A percentile compares a stretch with the other conserved stretches of the same genome.
phyloP scores from a whole-genome alignment of 2,329 filamentous ascomycete genomes.

The Xylariaceae sp. region DNA sequence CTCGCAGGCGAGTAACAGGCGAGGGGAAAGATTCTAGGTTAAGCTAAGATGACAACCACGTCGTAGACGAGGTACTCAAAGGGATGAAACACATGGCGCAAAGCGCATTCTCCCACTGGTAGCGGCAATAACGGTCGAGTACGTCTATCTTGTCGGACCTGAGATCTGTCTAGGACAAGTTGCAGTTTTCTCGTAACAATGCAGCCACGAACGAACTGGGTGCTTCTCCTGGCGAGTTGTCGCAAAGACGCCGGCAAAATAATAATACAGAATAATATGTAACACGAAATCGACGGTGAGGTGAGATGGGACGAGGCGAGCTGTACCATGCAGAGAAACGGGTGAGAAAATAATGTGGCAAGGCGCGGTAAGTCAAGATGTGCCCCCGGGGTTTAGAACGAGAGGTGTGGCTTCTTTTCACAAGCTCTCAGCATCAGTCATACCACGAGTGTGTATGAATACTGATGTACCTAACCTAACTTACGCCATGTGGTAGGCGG shows the following conservation, averaged over 20 bases:
- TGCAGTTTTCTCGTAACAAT: conserved; percentile 4
- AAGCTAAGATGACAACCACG: conserved; percentile 16
- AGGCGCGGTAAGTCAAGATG: conserved; percentile 7
- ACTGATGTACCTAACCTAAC: too few species aligned
- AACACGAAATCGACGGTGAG: background rate
- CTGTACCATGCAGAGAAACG: conserved; percentile 5
- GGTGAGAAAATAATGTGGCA: conserved; percentile 11
- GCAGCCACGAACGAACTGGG: conserved; percentile 5
- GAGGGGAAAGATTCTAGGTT: conserved; percentile 5
- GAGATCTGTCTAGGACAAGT: conserved; percentile 1
- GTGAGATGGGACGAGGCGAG: conserved; percentile 1
- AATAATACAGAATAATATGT: conserved; percentile 1
- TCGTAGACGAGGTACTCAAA: conserved; percentile 14
- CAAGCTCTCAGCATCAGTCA: background rate
- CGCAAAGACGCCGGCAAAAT: conserved; percentile 8
- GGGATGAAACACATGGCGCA: conserved; percentile 17
- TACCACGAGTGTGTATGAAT: background rate
- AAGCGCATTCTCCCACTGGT: conserved; percentile 9
- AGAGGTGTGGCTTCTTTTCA: background rate
- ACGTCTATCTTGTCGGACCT: conserved; percentile 6
- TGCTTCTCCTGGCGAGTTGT: conserved; percentile 2
- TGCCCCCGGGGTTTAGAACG: background rate
- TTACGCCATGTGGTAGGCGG: conserved; percentile 1
- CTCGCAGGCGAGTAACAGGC: conserved; percentile 6
- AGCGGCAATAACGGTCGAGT: conserved; percentile 2